Evolutionary conservation across 164 flowering plant genomes (phyloP), one percentile per base, ranked within the genome.

Genomic region (Euptelea pleiosperma): DNA sequence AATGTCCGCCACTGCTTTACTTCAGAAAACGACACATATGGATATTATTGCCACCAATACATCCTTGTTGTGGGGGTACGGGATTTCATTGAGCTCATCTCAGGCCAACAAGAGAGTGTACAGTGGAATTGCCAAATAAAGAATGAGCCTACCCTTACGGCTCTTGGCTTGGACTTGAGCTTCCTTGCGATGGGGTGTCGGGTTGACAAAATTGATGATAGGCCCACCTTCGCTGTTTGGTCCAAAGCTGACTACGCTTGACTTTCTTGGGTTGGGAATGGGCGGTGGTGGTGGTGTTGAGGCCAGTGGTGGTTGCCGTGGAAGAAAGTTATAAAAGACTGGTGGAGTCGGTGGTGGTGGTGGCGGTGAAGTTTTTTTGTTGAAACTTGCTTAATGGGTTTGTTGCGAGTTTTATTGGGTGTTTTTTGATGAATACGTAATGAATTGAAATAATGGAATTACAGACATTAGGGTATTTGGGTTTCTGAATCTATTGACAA

Each of bases 1-100:
- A 2, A 72, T 88, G 86, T 84, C 96, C 7, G 96, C 96, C n/a
- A 88, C 96, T 2, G 96, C 96, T 28, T 67, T 88, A n/a, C 79
- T 88, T 7, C 96, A 88, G 59, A 88, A 88, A 58, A 92, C 96
- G n/a, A 86, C 90, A 25, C 83, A 83, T 46, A 85, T 87, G 83
- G 90, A 91, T 10, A 79, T 87, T 0, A 68, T 82, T 8, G 77
- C 81, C 0, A 58, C 78, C 2, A 81, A 73, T 48, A 76, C 79
- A 0, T 85, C 91, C 0, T 60, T 85, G 58, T 76, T 87, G 40
- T 84, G 82, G 21, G 92, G 91, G 2, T 64, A 80, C 4, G 91
- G 87, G 4, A 58, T 87, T 0, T 66, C 81, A 4, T 62, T 82
- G 18, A 79, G 83, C 5, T 70, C 84, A 0, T 67, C 83, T 58